phyloP scores from a whole-genome alignment of 495 filamentous ascomycete genomes.

The Cercophora newfieldiana region DNA sequence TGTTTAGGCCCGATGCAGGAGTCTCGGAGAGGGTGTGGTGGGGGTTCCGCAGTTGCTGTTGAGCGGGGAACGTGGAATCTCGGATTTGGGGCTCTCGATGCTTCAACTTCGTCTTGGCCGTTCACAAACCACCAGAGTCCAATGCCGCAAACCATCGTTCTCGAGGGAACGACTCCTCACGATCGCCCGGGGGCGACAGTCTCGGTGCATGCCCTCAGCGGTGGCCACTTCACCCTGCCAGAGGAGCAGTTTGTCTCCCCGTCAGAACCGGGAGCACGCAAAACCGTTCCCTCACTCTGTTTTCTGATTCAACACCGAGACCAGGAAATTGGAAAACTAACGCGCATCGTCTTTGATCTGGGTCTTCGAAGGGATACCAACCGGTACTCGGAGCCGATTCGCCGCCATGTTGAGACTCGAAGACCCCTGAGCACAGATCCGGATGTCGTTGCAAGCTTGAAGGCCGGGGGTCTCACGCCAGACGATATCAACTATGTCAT shows the following conservation, averaged over 20 bases:
- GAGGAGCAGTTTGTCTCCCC: conserved; percentile 44
- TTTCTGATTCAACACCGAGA: conserved; percentile 42
- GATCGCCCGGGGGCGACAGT: conserved; percentile 40
- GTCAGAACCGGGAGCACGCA: conserved; percentile 22
- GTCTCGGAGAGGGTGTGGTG: not conserved
- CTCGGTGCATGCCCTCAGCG: conserved; percentile 47
- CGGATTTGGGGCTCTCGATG: not conserved
- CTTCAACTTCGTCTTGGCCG: not conserved
- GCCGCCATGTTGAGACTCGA: conserved; percentile 36
- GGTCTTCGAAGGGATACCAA: conserved; percentile 36
- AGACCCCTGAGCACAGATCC: conserved; percentile 38
- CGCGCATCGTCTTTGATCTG: conserved; percentile 44
- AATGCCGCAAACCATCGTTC: too few relatives aligned
- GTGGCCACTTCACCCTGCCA: conserved; percentile 41
- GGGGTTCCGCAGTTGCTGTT: not conserved
- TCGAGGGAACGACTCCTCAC: too few relatives aligned
- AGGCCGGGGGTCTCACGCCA: conserved; percentile 29
- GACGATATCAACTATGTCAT: conserved; percentile 44
- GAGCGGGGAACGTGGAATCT: not conserved
- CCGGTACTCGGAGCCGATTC: conserved; percentile 36
- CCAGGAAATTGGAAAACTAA: conserved; percentile 15
- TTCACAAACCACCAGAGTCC: not conserved
- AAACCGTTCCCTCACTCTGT: conserved; percentile 27
- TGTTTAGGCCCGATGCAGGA: not conserved
- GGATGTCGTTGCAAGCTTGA: conserved; percentile 38